Evolutionary conservation across 2,329 filamentous ascomycete species (phyloP).

Genomic region (Diaporthe caulivora): DNA sequence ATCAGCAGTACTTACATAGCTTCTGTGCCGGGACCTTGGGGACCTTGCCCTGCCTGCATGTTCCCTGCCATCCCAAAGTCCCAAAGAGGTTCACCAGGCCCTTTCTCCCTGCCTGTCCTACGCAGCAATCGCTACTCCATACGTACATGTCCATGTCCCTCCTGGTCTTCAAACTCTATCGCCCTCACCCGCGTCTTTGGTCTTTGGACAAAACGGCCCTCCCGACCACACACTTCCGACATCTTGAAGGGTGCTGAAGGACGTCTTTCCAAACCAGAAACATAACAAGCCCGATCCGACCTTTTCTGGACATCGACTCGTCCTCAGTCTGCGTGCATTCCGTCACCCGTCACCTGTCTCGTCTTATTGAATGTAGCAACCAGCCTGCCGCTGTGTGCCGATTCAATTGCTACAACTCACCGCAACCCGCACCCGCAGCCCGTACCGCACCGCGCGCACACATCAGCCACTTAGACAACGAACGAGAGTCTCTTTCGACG

Average conservation of each 20-base stretch:
- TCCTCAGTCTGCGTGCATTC: constrained; percentile 6
- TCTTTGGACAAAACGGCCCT: constrained; percentile 30
- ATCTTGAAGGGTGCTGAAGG: neutral
- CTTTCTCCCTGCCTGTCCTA: constrained; percentile 26
- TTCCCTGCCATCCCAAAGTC: constrained; percentile 28
- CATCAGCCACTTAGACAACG: constrained; percentile 8
- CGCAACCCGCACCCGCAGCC: constrained; percentile 6
- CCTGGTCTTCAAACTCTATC: constrained; percentile 29
- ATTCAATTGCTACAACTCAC: constrained; percentile 14
- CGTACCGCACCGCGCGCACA: neutral
- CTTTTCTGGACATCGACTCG: constrained; percentile 4
- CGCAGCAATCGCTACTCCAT: constrained; percentile 21
- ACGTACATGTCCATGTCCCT: constrained; percentile 31
- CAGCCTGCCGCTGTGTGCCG: constrained; percentile 13
- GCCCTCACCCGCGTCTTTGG: constrained; percentile 21
- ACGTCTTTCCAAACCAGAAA: constrained; percentile 8
- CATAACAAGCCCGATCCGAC: constrained; percentile 9
- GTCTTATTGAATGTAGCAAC: constrained; percentile 18
- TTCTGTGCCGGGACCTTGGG: constrained; percentile 31
- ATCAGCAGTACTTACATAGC: constrained; percentile 33
- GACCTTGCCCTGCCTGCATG: constrained; percentile 21
- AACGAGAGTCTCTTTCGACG: constrained; percentile 31
- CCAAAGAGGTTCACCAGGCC: constrained; percentile 12
- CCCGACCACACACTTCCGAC: constrained; percentile 19
- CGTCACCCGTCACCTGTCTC: constrained; percentile 17